Percentiles rank a stretch among this genome's conserved stretches.
Evolutionary conservation across 2,329 filamentous ascomycete species (phyloP).

Genomic region (Fusarium xylarioides): DNA sequence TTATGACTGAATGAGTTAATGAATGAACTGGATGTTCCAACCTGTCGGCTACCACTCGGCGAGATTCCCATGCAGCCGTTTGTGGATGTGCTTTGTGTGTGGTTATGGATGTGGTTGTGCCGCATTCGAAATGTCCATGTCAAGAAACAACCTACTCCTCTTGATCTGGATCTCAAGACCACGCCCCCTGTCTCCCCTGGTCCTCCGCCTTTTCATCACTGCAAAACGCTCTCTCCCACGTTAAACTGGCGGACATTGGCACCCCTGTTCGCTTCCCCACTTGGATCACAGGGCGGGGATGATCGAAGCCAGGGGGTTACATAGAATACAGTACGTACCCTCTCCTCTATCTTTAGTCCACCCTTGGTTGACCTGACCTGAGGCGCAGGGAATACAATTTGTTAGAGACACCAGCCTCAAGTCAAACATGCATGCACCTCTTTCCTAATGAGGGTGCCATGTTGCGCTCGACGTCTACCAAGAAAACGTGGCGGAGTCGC

Average conservation of each 20-base stretch:
- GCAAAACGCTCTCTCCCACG: constrained; percentile 33
- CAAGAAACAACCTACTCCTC: background rate
- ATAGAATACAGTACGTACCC: background rate
- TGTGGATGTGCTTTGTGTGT: background rate
- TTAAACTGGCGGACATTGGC: constrained; percentile 40
- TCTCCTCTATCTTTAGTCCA: background rate
- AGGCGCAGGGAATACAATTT: background rate
- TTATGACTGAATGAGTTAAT: background rate
- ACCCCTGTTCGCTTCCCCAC: constrained; percentile 20
- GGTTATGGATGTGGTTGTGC: background rate
- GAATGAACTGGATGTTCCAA: constrained; percentile 9
- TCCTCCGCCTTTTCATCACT: constrained; percentile 43
- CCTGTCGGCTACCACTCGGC: constrained; percentile 37
- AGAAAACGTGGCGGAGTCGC: constrained; percentile 38
- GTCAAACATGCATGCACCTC: constrained; percentile 18
- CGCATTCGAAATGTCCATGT: background rate
- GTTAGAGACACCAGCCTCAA: constrained; percentile 16
- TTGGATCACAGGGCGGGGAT: constrained; percentile 27
- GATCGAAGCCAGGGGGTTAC: constrained; percentile 14
- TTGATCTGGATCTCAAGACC: background rate
- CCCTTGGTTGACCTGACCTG: background rate
- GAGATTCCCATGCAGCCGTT: constrained; percentile 32
- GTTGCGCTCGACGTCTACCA: constrained; percentile 9
- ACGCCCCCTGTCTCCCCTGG: constrained; percentile 6
- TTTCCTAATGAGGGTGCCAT: constrained; percentile 20